Percentiles rank a stretch among this genome's conserved stretches.
phyloP scores from a whole-genome alignment of 805 yeast genomes.

The Martiniozyma abietophila region DNA sequence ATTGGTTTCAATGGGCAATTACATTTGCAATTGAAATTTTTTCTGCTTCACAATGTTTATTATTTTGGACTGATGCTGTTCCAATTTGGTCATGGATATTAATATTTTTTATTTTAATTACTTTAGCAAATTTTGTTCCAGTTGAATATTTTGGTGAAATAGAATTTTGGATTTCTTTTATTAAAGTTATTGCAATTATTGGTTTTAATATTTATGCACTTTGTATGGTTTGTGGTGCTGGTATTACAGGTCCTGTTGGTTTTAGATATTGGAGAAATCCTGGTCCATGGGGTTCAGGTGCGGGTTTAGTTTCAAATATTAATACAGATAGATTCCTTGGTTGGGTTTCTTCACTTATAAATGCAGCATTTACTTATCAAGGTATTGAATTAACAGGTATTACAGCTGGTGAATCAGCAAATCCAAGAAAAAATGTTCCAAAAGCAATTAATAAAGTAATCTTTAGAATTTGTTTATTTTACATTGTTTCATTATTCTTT shows the following conservation, averaged over 20 bases:
- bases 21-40: constrained; percentile 67
- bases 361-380: constrained; percentile 69
- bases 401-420: constrained; percentile 62
- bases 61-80: constrained; percentile 59
- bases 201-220: constrained; percentile 60
- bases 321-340: constrained; percentile 55
- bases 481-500: constrained; percentile 55
- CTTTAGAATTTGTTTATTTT: constrained; percentile 54
- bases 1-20: constrained; percentile 70
- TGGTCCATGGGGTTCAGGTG: constrained; percentile 55
- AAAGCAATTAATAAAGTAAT: constrained; percentile 61
- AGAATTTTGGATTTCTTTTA: constrained; percentile 62
- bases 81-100: constrained; percentile 66
- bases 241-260: constrained; percentile 57
- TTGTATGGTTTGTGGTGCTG: constrained; percentile 69
- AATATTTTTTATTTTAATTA: constrained; percentile 50
- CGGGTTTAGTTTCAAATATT: constrained; percentile 37
- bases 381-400: constrained; percentile 70
- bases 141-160: constrained; percentile 64
- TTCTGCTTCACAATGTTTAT: constrained; percentile 55
- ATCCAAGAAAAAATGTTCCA: constrained; percentile 62
- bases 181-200: constrained; percentile 56
- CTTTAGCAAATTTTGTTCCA: constrained; percentile 49
- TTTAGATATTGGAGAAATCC: constrained; percentile 75
- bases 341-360: constrained; percentile 57